These are phyloP conservation scores for Alternaria sp. DNA, from an alignment of 2,329 filamentous ascomycete genomes.

Conservation along the genomic window DNA sequence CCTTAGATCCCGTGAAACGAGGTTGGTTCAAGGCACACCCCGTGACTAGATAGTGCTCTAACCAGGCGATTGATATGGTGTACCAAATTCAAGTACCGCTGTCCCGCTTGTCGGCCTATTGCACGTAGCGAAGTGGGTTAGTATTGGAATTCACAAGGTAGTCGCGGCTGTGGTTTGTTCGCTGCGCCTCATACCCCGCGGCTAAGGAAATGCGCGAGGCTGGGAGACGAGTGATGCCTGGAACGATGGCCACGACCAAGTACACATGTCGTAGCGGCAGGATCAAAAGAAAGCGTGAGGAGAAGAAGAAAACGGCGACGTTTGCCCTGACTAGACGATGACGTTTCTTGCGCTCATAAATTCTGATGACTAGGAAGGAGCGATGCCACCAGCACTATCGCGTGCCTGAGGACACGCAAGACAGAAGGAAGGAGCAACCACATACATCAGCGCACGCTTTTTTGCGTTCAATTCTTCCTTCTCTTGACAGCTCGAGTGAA, in stretches of 20 bases:
- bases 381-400: slow-evolving; percentile 14
- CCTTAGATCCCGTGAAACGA: not conserved
- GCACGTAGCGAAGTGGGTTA: slow-evolving; percentile 16
- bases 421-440: slow-evolving; percentile 34
- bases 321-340: not conserved
- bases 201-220: slow-evolving; percentile 25
- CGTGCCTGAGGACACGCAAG: slow-evolving; percentile 27
- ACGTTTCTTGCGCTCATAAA: slow-evolving; percentile 7
- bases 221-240: slow-evolving; percentile 36
- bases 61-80: slow-evolving; percentile 24
- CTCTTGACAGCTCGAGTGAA: slow-evolving; percentile 14
- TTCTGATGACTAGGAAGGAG: slow-evolving; percentile 15
- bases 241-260: slow-evolving; percentile 11
- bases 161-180: slow-evolving; percentile 11
- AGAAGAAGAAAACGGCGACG: not conserved
- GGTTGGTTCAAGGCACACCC: slow-evolving; percentile 5
- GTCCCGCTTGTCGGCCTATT: slow-evolving; percentile 34
- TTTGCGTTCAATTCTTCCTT: slow-evolving; percentile 21
- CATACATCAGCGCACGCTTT: slow-evolving; percentile 43
- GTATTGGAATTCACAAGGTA: slow-evolving; percentile 13
- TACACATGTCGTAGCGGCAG: not conserved
- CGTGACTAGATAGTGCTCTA: slow-evolving; percentile 12
- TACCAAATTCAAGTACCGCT: slow-evolving; percentile 25
- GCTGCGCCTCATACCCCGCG: slow-evolving; percentile 32
- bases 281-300: not conserved